A percentile compares a stretch with the other conserved stretches of the same genome.
phyloP scores from a whole-genome alignment of 345 rosid species.

The Raphanus sativus region DNA sequence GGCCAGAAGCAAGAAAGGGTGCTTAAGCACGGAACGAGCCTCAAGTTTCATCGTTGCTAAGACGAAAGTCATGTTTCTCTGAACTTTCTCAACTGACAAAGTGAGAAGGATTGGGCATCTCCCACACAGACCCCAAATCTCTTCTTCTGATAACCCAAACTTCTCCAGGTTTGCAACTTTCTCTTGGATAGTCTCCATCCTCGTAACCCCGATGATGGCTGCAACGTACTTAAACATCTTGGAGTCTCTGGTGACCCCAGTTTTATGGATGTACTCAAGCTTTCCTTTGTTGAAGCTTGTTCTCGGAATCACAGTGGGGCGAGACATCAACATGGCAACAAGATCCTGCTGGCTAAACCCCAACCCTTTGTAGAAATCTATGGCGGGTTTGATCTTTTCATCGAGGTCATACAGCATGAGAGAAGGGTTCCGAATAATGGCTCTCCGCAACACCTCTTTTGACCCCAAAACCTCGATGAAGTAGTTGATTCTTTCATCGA shows the following conservation, averaged over 20 bases:
- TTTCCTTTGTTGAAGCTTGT: constrained; percentile 60
- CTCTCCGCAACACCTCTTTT: constrained; percentile 55
- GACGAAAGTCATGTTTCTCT: constrained; percentile 79
- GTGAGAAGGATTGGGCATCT: constrained; percentile 53
- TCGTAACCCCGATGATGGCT: constrained; percentile 61
- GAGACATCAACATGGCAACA: constrained; percentile 56
- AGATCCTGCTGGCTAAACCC: constrained; percentile 57
- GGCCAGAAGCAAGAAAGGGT: constrained; percentile 54
- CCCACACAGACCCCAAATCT: constrained; percentile 59
- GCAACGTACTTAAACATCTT: constrained; percentile 78
- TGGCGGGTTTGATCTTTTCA: constrained; percentile 51
- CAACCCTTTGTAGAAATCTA: constrained; percentile 54
- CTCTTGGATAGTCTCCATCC: constrained; percentile 61
- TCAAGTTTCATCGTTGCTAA: constrained; percentile 64
- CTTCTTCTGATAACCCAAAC: constrained; percentile 72
- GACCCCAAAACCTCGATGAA: constrained; percentile 58
- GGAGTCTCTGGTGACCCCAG: constrained; percentile 51
- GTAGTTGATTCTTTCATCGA: constrained; percentile 67
- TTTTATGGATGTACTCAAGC: constrained; percentile 57
- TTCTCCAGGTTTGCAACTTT: constrained; percentile 71
- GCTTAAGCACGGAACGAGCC: constrained; percentile 46
- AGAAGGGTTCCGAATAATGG: constrained; percentile 73
- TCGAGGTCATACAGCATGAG: constrained; percentile 69
- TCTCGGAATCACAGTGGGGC: constrained; percentile 77
- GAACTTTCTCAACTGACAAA: constrained; percentile 71